A percentile compares a stretch with the other conserved stretches of the same genome.
These are phyloP conservation scores for Oryza glaberrima DNA, from an alignment of 176 grass and related monocot genomes.

Conservation along the genomic window DNA sequence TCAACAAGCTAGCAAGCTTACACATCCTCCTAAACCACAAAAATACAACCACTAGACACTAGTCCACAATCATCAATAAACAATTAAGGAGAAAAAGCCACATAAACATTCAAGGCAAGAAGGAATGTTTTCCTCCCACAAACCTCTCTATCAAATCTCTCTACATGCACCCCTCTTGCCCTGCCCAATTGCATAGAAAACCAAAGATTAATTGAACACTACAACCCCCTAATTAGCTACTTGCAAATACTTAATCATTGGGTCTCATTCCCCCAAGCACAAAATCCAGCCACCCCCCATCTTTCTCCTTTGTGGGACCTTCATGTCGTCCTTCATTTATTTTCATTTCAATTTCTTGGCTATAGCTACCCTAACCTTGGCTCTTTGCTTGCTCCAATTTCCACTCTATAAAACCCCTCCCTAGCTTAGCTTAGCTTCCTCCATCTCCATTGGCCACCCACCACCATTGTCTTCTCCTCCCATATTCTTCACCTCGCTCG, in stretches of 20 bases:
- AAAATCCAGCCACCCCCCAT: slow-evolving; percentile 26
- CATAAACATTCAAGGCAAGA: not conserved
- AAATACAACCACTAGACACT: not conserved
- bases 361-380: not conserved
- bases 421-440: not conserved
- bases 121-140: not conserved
- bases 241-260: slow-evolving; percentile 17
- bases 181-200: not conserved
- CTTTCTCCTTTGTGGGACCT: not conserved
- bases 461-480: not conserved
- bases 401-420: slow-evolving; percentile 17
- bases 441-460: not conserved
- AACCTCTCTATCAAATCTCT: not conserved
- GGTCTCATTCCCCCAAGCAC: slow-evolving; percentile 9
- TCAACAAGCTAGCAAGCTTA: not conserved
- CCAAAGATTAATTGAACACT: not conserved
- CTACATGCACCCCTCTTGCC: not conserved
- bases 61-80: not conserved
- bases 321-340: not conserved
- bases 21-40: not conserved
- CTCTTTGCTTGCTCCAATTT: not conserved
- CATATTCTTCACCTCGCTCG: not conserved
- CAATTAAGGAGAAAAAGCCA: not conserved
- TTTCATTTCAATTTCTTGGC: not conserved
- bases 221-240: not conserved